Conservation (phyloP, 208 protist species). For the Plasmodiophora brassicae region DNA sequence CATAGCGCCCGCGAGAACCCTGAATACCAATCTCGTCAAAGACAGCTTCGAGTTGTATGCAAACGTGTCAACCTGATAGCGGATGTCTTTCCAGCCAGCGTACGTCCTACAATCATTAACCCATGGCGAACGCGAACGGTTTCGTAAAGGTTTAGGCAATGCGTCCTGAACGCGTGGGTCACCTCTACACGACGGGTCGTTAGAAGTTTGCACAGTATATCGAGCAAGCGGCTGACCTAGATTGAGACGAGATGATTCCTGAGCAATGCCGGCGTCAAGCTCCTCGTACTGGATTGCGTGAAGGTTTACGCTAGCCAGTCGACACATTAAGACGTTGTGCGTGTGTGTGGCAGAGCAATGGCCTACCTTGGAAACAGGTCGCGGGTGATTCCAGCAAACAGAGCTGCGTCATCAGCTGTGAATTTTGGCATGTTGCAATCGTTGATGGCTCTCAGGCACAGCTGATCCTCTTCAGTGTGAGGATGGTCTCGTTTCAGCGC, state of each 20-base stretch:
- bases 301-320: neutral
- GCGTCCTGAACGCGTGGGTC: neutral
- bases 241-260: neutral
- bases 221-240: neutral
- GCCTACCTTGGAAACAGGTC: slow-evolving; percentile 92
- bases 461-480: slow-evolving; percentile 80
- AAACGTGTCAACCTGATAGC: slow-evolving; percentile 43
- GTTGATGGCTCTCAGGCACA: slow-evolving; percentile 84
- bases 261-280: neutral
- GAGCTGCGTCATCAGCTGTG: slow-evolving; percentile 81
- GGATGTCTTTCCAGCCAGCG: slow-evolving; percentile 89
- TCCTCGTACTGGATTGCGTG: neutral
- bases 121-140: slow-evolving; percentile 92
- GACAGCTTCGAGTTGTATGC: neutral
- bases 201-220: neutral
- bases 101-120: slow-evolving; percentile 91
- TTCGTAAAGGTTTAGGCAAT: slow-evolving; percentile 87
- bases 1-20: neutral
- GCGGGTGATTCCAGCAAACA: slow-evolving; percentile 90
- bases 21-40: neutral
- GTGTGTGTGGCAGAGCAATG: slow-evolving; percentile 85
- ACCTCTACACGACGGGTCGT: neutral
- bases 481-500: slow-evolving; percentile 82
- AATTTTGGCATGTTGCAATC: slow-evolving; percentile 45
- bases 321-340: neutral